Evolutionary conservation across 2,329 filamentous ascomycete species (phyloP).

Genomic region (Chaetomium sp.): DNA sequence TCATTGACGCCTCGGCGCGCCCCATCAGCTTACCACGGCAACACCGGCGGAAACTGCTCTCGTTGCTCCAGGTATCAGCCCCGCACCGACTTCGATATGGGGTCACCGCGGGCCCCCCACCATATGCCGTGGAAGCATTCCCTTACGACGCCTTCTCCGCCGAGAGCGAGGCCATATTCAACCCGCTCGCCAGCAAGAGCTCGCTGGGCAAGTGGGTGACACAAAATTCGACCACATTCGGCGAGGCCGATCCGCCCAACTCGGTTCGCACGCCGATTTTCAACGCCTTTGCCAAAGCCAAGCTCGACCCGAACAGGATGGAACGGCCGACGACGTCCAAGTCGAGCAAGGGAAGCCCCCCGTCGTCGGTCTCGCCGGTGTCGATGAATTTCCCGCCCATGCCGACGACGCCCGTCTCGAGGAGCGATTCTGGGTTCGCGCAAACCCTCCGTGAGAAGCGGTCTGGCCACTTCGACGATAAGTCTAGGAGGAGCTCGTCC

Average conservation of each 20-base stretch:
- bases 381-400: slow-evolving; percentile 71
- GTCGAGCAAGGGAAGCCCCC: slow-evolving; percentile 55
- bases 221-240: slow-evolving; percentile 84
- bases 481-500: slow-evolving; percentile 82
- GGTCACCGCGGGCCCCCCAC: slow-evolving; percentile 79
- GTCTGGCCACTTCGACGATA: slow-evolving; percentile 79
- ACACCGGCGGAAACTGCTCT: slow-evolving; percentile 81
- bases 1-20: slow-evolving; percentile 74
- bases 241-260: slow-evolving; percentile 51
- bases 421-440: slow-evolving; percentile 87
- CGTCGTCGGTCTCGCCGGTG: slow-evolving; percentile 64
- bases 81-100: slow-evolving; percentile 84
- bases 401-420: slow-evolving; percentile 72
- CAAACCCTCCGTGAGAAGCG: slow-evolving; percentile 86
- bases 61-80: slow-evolving; percentile 80
- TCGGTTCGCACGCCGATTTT: slow-evolving; percentile 62
- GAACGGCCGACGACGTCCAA: slow-evolving; percentile 74
- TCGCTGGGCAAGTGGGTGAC: slow-evolving; percentile 80
- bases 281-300: slow-evolving; percentile 82
- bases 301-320: slow-evolving; percentile 56
- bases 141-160: slow-evolving; percentile 85
- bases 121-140: slow-evolving; percentile 88
- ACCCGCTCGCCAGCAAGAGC: slow-evolving; percentile 60
- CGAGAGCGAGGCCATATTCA: slow-evolving; percentile 77
- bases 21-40: slow-evolving; percentile 80